Conservation (phyloP, 2,329 filamentous ascomycete genomes). For the Fusarium fujikuroi region DNA sequence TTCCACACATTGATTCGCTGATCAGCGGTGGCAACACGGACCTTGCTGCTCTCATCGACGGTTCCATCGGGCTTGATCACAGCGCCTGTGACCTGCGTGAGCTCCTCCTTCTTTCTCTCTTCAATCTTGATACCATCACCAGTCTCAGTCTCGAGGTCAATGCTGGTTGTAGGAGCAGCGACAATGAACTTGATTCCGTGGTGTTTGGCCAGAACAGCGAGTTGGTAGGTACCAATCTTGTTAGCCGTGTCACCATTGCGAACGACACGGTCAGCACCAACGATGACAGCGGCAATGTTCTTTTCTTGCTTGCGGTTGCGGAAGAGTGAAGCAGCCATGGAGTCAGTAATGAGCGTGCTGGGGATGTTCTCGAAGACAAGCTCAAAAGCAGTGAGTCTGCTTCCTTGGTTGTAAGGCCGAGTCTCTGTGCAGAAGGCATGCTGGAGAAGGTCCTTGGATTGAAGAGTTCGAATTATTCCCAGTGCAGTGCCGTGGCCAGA, state of each 20-base stretch:
- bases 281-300: conserved; percentile 86
- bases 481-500: conserved; percentile 97
- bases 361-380: conserved; percentile 94
- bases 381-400: conserved; percentile 93
- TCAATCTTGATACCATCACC: conserved; percentile 90
- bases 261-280: conserved; percentile 94
- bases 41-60: conserved; percentile 71
- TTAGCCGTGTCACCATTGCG: conserved; percentile 98
- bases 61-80: conserved; percentile 71
- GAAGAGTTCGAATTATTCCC: conserved; percentile 89
- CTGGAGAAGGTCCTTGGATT: conserved; percentile 71
- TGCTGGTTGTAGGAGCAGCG: conserved; percentile 92
- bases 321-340: conserved; percentile 93
- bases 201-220: conserved; percentile 88
- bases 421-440: conserved; percentile 98
- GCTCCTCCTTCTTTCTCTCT: conserved; percentile 81
- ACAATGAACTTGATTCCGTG: conserved; percentile 96
- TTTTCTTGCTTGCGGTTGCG: conserved; percentile 67
- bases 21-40: conserved; percentile 82
- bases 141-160: conserved; percentile 82
- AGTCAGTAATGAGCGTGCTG: conserved; percentile 92
- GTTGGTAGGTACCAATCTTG: conserved; percentile 95
- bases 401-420: conserved; percentile 96
- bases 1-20: conserved; percentile 91
- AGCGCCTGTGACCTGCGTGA: conserved; percentile 86